Base-by-base conservation (phyloP, 768 basidiomycete species). In the Tephrocybe sp. region DNA sequence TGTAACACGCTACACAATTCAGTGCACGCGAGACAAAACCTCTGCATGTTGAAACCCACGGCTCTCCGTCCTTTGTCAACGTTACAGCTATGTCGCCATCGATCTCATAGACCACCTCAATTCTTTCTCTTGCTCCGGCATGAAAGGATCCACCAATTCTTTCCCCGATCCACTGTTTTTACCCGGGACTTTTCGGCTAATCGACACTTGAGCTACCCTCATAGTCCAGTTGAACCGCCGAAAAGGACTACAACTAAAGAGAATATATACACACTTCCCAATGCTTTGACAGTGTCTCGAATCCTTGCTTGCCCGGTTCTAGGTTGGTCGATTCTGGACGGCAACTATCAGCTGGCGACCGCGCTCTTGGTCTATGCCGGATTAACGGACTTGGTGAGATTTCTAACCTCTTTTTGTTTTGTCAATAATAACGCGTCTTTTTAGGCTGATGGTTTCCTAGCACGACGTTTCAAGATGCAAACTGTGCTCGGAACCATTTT, bases 261-360 rank as follows among this genome's bases (percentile, higher is more conserved):
- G 66, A 92, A 96, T 63, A 92, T 94, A 51, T 98, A 97, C 71
- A 99, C 97, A 1, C 57, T 96, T 27, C 97, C 97, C 0, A 99
- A 99, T 63, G 61, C 91, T 5, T 74, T 99, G 34, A 98, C 97
- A 1, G 60, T 85, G 19, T 93, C 92, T 1, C 81, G 97, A 37
- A 95, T 99, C 58, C 58, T 83, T 13, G 83, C 96, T 0, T 97
- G 94, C 63, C 97, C 97, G 9, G 73, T 88, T 11, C 79, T 99
- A n/a, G 96, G 91, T 4, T 97, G 89, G 82, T 83, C 87, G 24
- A 89, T 98, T 48, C 60, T 98, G 30, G 70, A 92, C 30, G 86
- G 86, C 49, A 78, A 97, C 61, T 94, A 89, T 61, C 66, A 77
- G 35, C 72, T 86, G 42, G 95, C 97, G 13, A 92, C 94, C 0